A percentile compares a stretch with the other conserved stretches of the same genome.
Evolutionary conservation across 2,329 filamentous ascomycete genomes (phyloP).

Genomic region (Sporothrix pseudoabietina): DNA sequence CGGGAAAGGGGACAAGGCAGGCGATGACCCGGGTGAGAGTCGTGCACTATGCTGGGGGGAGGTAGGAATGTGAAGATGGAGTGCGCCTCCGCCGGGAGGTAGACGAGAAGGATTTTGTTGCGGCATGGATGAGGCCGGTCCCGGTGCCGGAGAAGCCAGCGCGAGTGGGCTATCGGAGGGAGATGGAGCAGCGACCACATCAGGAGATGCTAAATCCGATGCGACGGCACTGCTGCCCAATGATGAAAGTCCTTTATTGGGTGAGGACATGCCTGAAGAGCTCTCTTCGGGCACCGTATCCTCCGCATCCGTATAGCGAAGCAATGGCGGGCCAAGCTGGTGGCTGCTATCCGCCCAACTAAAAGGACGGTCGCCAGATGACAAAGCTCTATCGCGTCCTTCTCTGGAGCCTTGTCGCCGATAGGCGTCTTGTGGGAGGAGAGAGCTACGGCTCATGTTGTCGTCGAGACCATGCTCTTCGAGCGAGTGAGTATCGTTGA

Average conservation of each 20-base stretch:
- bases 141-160: not conserved
- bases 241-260: not conserved
- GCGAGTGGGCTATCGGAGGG: not conserved
- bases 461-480: not conserved
- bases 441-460: conserved; percentile 34
- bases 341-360: conserved; percentile 30
- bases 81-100: conserved; percentile 26
- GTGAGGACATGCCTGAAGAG: not conserved
- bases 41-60: conserved; percentile 20
- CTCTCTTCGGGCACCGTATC: not conserved
- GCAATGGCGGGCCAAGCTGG: conserved; percentile 8
- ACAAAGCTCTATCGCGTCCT: conserved; percentile 49
- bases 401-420: not conserved
- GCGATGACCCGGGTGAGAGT: conserved; percentile 50
- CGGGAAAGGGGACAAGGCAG: conserved; percentile 66
- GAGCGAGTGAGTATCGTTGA: conserved; percentile 35
- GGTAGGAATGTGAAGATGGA: conserved; percentile 52
- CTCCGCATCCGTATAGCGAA: conserved; percentile 23
- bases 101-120: not conserved
- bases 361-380: conserved; percentile 48
- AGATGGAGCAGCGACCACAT: not conserved
- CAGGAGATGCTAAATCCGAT: not conserved
- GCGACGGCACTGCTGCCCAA: not conserved
- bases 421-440: conserved; percentile 27
- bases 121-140: not conserved